Evolutionary conservation across 106 monocot species (phyloP).

Genomic region (Acorus gramineus): DNA sequence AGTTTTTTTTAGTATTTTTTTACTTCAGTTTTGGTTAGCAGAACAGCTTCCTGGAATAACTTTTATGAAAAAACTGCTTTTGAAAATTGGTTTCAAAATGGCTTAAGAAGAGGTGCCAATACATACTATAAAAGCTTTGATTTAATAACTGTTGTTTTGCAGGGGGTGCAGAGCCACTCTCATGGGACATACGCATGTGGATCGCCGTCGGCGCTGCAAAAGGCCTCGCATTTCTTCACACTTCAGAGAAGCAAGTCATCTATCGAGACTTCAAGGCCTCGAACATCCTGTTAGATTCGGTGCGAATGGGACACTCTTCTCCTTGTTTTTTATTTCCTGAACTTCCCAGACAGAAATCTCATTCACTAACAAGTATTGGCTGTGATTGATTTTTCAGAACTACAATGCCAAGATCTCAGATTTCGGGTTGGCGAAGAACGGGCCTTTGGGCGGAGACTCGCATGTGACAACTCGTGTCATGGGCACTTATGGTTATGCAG

Average conservation of each 20-base stretch:
- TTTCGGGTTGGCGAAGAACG: conserved; percentile 34
- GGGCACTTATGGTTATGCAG: conserved; percentile 33
- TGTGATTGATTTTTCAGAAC: conserved; percentile 8
- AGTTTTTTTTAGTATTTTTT: too few species aligned
- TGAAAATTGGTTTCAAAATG: too few species aligned
- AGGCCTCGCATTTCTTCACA: conserved; percentile 34
- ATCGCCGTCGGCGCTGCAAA: conserved; percentile 21
- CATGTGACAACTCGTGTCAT: conserved; percentile 28
- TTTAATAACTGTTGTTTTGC: background rate
- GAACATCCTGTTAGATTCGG: conserved; percentile 34
- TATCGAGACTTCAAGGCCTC: conserved; percentile 42
- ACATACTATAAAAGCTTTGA: too few species aligned
- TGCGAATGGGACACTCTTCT: background rate
- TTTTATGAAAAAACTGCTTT: too few species aligned
- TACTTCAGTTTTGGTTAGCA: too few species aligned
- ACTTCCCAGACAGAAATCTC: too few species aligned
- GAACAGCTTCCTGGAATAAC: too few species aligned
- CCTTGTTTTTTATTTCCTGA: too few species aligned
- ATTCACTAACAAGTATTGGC: too few species aligned
- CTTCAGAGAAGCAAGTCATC: conserved; percentile 28
- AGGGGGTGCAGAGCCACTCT: conserved; percentile 31
- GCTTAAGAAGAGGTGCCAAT: too few species aligned
- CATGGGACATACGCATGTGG: conserved; percentile 10
- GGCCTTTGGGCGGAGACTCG: conserved; percentile 18
- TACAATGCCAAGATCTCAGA: conserved; percentile 35